Percentiles rank a stretch among this genome's conserved stretches.
Conservation (phyloP, 345 rosid species). For the Salix purpurea region DNA sequence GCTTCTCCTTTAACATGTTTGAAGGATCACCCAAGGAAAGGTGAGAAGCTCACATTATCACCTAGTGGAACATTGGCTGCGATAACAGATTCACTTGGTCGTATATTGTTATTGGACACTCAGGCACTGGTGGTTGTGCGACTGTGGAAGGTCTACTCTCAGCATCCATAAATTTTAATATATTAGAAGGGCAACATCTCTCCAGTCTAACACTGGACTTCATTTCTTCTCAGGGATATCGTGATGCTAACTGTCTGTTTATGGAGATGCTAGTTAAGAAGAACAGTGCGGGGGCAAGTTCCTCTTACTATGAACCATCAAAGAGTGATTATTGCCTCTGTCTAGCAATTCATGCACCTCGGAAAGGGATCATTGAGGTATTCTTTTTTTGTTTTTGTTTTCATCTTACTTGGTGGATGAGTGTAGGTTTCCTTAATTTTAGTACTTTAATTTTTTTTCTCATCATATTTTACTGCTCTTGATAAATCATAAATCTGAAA, state of each 20-base stretch:
- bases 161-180: neutral
- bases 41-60: slow-evolving; percentile 79
- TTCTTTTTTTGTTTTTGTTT: neutral
- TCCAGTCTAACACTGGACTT: neutral
- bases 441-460: neutral
- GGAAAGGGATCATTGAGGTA: slow-evolving; percentile 93
- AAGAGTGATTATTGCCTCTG: slow-evolving; percentile 92
- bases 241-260: slow-evolving; percentile 89
- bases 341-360: slow-evolving; percentile 94
- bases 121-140: slow-evolving; percentile 94
- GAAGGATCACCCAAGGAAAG: slow-evolving; percentile 92
- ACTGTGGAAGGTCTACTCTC: slow-evolving; percentile 76
- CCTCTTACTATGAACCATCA: slow-evolving; percentile 42
- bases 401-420: neutral
- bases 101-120: slow-evolving; percentile 88
- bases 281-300: slow-evolving; percentile 45
- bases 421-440: neutral
- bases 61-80: slow-evolving; percentile 99
- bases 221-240: slow-evolving; percentile 62
- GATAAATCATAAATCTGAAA: neutral
- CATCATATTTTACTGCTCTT: neutral
- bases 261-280: slow-evolving; percentile 80
- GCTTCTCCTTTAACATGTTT: slow-evolving; percentile 94
- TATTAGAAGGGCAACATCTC: neutral
- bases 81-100: slow-evolving; percentile 95